phyloP scores from a whole-genome alignment of 768 basidiomycete genomes.

The Suillus subalutaceus region DNA sequence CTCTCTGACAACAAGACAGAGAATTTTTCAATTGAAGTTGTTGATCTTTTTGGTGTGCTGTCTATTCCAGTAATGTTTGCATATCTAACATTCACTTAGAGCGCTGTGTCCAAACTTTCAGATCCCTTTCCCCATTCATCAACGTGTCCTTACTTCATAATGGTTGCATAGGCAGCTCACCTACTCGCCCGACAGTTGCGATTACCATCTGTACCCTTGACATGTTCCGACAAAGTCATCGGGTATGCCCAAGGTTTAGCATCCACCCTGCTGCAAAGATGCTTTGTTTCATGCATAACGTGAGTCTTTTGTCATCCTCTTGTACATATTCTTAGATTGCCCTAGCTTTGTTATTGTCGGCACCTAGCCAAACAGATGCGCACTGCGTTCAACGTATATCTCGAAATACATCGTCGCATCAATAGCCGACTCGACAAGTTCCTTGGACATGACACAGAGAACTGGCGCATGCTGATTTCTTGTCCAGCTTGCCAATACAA shows the following conservation, averaged over 20 bases:
- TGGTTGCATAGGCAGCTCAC: neutral
- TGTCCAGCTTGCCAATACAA: neutral
- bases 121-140: neutral
- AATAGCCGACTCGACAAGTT: neutral
- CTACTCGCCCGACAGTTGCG: neutral
- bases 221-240: neutral
- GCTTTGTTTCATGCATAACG: neutral
- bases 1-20: neutral
- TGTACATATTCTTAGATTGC: neutral
- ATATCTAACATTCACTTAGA: neutral
- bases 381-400: neutral
- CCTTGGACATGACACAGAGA: neutral
- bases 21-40: neutral
- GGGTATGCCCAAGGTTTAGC: neutral
- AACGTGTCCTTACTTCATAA: neutral
- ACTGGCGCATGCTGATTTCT: neutral
- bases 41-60: neutral
- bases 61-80: neutral
- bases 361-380: neutral
- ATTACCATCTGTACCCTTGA: neutral
- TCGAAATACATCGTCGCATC: neutral
- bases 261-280: neutral
- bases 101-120: neutral
- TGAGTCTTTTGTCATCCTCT: neutral
- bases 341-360: neutral